phyloP scores from a whole-genome alignment of 768 basidiomycete species.

The Rhizopogon rudus region DNA sequence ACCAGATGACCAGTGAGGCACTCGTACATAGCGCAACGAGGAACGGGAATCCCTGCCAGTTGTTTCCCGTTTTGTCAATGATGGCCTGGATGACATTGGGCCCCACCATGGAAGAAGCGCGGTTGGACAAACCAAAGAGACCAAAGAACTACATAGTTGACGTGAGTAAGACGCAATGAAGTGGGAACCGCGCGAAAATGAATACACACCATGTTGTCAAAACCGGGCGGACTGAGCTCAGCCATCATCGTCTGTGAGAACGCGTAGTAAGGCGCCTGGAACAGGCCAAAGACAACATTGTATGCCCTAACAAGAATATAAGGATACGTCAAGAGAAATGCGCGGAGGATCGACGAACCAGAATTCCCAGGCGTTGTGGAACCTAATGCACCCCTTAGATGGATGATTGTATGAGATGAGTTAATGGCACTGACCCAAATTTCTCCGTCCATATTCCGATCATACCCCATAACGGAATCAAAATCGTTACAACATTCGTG shows the following conservation, averaged over 20 bases:
- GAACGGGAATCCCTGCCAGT: conserved; percentile 85
- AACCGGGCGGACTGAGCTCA: conserved; percentile 82
- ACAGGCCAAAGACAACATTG: conserved; percentile 74
- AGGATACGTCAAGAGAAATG: not conserved
- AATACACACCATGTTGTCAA: conserved; percentile 64
- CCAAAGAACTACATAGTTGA: conserved; percentile 64
- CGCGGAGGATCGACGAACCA: conserved; percentile 42
- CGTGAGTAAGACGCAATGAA: not conserved
- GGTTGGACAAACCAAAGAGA: conserved; percentile 78
- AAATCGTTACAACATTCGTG: conserved; percentile 69
- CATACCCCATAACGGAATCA: conserved; percentile 86
- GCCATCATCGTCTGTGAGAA: conserved; percentile 88
- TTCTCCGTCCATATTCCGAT: conserved; percentile 77
- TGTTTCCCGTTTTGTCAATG: conserved; percentile 64
- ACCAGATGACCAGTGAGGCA: conserved; percentile 76
- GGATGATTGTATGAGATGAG: not conserved
- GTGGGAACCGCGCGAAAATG: not conserved
- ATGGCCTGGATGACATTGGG: conserved; percentile 84
- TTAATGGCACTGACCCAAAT: conserved; percentile 46
- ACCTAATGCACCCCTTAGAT: conserved; percentile 29
- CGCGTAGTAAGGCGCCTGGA: conserved; percentile 86
- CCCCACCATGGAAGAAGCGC: conserved; percentile 60
- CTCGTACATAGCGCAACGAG: conserved; percentile 64
- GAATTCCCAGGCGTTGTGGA: conserved; percentile 85
- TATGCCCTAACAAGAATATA: conserved; percentile 50